A percentile compares a stretch with the other conserved stretches of the same genome.
Conservation (phyloP, 306 rosid species). For the Quillaja saponaria region DNA sequence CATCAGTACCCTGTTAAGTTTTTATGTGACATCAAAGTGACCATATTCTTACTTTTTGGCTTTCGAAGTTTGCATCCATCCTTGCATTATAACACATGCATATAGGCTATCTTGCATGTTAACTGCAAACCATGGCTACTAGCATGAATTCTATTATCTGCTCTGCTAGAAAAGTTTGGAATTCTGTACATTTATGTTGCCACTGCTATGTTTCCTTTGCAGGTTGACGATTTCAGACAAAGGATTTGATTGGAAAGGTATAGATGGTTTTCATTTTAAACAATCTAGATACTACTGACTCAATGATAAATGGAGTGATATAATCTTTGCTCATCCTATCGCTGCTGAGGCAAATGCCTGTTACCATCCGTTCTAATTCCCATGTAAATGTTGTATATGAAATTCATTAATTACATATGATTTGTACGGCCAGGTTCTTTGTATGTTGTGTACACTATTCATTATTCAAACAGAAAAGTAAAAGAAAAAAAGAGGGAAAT, state of each 20-base stretch:
- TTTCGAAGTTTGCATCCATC: no score
- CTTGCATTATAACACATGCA: no score
- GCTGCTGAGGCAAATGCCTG: constrained; percentile 49
- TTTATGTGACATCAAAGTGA: no score
- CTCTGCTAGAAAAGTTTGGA: no score
- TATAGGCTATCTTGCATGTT: no score
- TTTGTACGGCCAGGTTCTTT: constrained; percentile 65
- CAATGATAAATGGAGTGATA: constrained; percentile 60
- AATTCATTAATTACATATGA: constrained; percentile 49
- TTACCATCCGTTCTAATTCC: constrained; percentile 45
- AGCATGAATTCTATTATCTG: no score
- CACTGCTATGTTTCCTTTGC: constrained; percentile 24
- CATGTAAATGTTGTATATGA: constrained; percentile 86
- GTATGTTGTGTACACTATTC: constrained; percentile 55
- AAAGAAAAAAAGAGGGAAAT: constrained; percentile 2
- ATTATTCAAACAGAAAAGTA: constrained; percentile 48
- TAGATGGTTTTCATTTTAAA: constrained; percentile 46
- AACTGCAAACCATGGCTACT: no score
- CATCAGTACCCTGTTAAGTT: no score
- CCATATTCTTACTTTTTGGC: no score
- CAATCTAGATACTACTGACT: constrained; percentile 59
- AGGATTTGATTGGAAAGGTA: constrained; percentile 49
- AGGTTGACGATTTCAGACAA: constrained; percentile 51
- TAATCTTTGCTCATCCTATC: constrained; percentile 40
- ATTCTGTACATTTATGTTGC: no score